These are phyloP conservation scores for Esteya vermicola DNA, from an alignment of 2,329 filamentous ascomycete genomes.

Conservation along the genomic window DNA sequence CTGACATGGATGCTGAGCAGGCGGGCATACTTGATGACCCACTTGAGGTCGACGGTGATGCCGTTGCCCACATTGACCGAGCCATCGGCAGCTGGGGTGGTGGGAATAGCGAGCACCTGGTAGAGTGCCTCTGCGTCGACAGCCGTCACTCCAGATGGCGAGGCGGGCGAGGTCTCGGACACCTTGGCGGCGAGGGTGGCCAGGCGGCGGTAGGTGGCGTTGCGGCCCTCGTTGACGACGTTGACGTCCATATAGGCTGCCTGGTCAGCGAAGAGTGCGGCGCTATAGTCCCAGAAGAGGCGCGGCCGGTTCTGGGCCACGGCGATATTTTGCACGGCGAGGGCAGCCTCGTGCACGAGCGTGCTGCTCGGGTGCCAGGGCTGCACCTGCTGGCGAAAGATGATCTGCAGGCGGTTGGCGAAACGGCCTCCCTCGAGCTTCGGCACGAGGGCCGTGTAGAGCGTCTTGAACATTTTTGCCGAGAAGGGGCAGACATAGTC, in stretches of 20 bases:
- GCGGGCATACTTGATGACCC: conserved; percentile 66
- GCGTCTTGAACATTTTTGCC: conserved; percentile 59
- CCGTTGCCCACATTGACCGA: conserved; percentile 64
- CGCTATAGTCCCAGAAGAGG: conserved; percentile 70
- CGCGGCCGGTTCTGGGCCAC: conserved; percentile 25
- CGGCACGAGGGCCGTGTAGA: conserved; percentile 53
- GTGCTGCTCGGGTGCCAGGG: conserved; percentile 88
- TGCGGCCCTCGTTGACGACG: conserved; percentile 72
- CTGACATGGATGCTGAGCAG: conserved; percentile 78
- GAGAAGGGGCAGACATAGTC: conserved; percentile 79
- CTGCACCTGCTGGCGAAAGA: conserved; percentile 87
- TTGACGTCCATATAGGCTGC: conserved; percentile 70
- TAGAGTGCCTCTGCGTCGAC: conserved; percentile 59
- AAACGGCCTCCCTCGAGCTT: conserved; percentile 45
- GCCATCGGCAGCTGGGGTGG: conserved; percentile 53
- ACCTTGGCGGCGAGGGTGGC: conserved; percentile 52
- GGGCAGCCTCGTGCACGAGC: conserved; percentile 66
- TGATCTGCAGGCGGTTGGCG: conserved; percentile 45
- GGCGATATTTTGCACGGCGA: conserved; percentile 60
- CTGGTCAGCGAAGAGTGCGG: conserved; percentile 51
- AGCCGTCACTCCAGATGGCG: no score
- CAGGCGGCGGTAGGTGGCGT: conserved; percentile 68
- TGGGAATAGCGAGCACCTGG: conserved; percentile 51
- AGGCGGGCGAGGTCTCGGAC: no score
- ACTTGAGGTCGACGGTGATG: conserved; percentile 75